Conservation (phyloP, 768 basidiomycete genomes). For the Gyrodon lividus region DNA sequence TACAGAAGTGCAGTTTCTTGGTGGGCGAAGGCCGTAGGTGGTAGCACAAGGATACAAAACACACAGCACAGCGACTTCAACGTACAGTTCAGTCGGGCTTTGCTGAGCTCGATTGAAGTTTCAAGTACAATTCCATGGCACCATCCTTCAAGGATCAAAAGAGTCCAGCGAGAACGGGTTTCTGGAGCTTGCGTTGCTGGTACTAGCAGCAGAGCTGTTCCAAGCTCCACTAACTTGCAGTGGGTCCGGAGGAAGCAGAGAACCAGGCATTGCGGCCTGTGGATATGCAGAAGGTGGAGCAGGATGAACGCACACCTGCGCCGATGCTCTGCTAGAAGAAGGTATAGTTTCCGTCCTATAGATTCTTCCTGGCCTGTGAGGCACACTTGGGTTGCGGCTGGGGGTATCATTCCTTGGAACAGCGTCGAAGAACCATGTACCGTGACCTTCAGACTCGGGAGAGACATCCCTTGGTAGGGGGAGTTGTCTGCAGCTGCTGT, state of each 20-base stretch:
- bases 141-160: not conserved
- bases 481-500: not conserved
- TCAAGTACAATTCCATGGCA: too few species aligned
- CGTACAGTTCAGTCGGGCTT: not conserved
- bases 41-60: too few species aligned
- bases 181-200: not conserved
- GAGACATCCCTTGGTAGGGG: not conserved
- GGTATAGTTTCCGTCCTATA: not conserved
- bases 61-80: too few species aligned
- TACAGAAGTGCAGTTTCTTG: too few species aligned
- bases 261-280: conserved; percentile 26
- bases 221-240: not conserved
- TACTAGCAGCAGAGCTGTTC: not conserved
- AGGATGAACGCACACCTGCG: conserved; percentile 12
- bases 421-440: not conserved
- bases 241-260: conserved; percentile 10
- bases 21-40: too few species aligned
- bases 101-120: too few species aligned
- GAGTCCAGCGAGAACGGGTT: not conserved
- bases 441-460: not conserved
- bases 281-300: conserved; percentile 27
- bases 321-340: not conserved
- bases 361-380: not conserved
- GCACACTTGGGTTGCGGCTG: not conserved
- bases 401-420: not conserved